Evolutionary conservation across 495 filamentous ascomycete genomes (phyloP).

Genomic region (Hypoxylon fuscum): DNA sequence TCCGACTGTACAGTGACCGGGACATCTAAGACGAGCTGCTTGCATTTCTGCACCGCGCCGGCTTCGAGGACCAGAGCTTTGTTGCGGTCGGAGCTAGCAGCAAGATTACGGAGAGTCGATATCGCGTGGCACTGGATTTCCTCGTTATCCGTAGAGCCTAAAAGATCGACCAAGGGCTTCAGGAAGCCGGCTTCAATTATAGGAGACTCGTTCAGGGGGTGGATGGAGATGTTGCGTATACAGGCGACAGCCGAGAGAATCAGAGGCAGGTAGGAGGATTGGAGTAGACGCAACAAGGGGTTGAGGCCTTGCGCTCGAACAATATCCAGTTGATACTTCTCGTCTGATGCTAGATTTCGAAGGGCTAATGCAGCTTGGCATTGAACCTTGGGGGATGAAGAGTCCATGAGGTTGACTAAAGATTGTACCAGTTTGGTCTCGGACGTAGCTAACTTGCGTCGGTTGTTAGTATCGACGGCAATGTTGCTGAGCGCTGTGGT

Average conservation of each 20-base stretch:
- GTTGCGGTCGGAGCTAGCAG: slow-evolving; percentile 95
- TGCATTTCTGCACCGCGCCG: slow-evolving; percentile 97
- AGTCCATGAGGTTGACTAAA: slow-evolving; percentile 95
- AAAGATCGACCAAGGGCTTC: slow-evolving; percentile 88
- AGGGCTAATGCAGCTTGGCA: slow-evolving; percentile 96
- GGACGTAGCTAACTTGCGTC: slow-evolving; percentile 86
- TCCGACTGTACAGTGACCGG: slow-evolving; percentile 96
- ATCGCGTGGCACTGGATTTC: slow-evolving; percentile 99
- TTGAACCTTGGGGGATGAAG: slow-evolving; percentile 95
- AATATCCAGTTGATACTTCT: slow-evolving; percentile 98
- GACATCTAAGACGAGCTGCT: slow-evolving; percentile 92
- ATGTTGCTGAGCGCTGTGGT: slow-evolving; percentile 99
- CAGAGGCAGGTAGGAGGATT: slow-evolving; percentile 93
- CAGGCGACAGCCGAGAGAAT: slow-evolving; percentile 98
- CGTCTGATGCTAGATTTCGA: slow-evolving; percentile 94
- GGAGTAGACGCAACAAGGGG: slow-evolving; percentile 85
- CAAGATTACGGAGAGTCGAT: slow-evolving; percentile 93
- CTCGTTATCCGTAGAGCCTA: slow-evolving; percentile 96
- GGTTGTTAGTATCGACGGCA: slow-evolving; percentile 89
- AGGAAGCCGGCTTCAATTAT: slow-evolving; percentile 98
- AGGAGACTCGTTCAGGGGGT: slow-evolving; percentile 98
- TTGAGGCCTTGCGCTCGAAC: slow-evolving; percentile 85
- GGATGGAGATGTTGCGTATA: slow-evolving; percentile 98
- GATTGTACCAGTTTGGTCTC: slow-evolving; percentile 91
- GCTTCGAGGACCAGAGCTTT: slow-evolving; percentile 96